Evolutionary conservation across 805 yeast genomes (phyloP), one percentile per base, ranked within the genome.

Genomic region (Ogataea sp.): DNA sequence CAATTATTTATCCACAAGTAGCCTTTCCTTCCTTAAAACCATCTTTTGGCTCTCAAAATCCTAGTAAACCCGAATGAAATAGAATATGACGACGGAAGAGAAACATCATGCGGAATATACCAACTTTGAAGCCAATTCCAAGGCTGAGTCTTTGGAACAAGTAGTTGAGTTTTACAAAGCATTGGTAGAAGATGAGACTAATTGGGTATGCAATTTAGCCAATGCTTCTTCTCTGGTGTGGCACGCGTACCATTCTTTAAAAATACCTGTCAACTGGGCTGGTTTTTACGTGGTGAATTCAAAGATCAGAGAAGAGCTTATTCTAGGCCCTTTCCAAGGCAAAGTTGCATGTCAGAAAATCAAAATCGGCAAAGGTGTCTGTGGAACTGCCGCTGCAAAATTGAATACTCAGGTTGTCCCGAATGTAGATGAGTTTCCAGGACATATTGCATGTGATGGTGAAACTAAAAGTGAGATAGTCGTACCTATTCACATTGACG

Each of bases 371-470:
- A 70, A 64, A 42, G 98, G 98, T 13, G 97, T 90, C 1, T 93
- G 97, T 63, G 97, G 98, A 5, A 64, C 75, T 1, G 95, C 96
- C 2, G 96, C 95, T 0, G 44, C 53, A 0, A 46, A 65, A 1
- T 59, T 60, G 40, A 39, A 57, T 33, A 83, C 95, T 1, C 95
- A 87, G 54, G 53, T 88, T 6, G 96, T 90, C 10, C 67, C 71
- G 1, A 75, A 90, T 56, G 97, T 90, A 2, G 68, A 81, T 17
- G 57, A 72, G 48, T 87, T 77, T 51, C 95, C 95, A 0, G 95
- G 95, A 1, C 97, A 90, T 56, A 93, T 90, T 47, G 97, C 97
- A 0, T 90, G 98, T 62, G 98, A 93, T 62, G 95, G 96, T 0
- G 95, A 80, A 42, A 90, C 97, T 0, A 73, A 82, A 46, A 83